phyloP scores from a whole-genome alignment of 1,284 basidiomycete species.

The Fistulinella staudtii region DNA sequence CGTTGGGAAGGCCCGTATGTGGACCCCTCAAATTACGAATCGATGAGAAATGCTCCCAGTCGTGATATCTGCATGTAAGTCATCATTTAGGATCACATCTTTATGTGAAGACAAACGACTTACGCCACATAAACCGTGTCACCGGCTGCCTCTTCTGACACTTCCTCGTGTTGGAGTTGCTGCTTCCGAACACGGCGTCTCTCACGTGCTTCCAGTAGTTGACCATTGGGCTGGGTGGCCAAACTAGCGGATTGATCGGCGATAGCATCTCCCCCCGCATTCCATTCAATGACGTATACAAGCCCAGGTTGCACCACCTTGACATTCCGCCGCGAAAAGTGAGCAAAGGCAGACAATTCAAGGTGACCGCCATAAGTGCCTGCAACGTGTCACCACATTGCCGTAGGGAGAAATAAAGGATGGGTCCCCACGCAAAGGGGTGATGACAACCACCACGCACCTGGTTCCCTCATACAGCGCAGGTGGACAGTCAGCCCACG shows the following conservation, averaged over 20 bases:
- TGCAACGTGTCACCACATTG: slow-evolving; percentile 25
- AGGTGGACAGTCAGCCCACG: slow-evolving; percentile 70
- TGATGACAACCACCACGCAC: slow-evolving; percentile 38
- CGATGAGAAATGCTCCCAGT: slow-evolving; percentile 94
- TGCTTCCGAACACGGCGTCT: slow-evolving; percentile 28
- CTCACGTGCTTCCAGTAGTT: slow-evolving; percentile 32
- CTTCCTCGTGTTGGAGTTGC: slow-evolving; percentile 30
- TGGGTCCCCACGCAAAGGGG: slow-evolving; percentile 2
- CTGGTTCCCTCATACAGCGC: slow-evolving; percentile 70
- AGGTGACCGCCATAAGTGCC: slow-evolving; percentile 91
- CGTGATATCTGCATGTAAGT: slow-evolving; percentile 63
- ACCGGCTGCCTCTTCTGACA: slow-evolving; percentile 29
- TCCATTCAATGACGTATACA: slow-evolving; percentile 79
- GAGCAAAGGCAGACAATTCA: slow-evolving; percentile 86
- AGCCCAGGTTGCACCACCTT: slow-evolving; percentile 90
- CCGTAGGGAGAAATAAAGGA: neutral
- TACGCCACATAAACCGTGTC: slow-evolving; percentile 75
- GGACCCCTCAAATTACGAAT: slow-evolving; percentile 85
- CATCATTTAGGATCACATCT: slow-evolving; percentile 4
- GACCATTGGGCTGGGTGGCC: slow-evolving; percentile 26
- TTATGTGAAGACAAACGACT: slow-evolving; percentile 36
- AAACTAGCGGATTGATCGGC: slow-evolving; percentile 25
- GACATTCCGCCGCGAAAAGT: slow-evolving; percentile 72
- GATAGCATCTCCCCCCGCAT: slow-evolving; percentile 44
- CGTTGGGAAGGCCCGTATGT: slow-evolving; percentile 71